A percentile compares a stretch with the other conserved stretches of the same genome.
Evolutionary conservation across 2,329 filamentous ascomycete species (phyloP).

Genomic region (Rhinocladiella similis): DNA sequence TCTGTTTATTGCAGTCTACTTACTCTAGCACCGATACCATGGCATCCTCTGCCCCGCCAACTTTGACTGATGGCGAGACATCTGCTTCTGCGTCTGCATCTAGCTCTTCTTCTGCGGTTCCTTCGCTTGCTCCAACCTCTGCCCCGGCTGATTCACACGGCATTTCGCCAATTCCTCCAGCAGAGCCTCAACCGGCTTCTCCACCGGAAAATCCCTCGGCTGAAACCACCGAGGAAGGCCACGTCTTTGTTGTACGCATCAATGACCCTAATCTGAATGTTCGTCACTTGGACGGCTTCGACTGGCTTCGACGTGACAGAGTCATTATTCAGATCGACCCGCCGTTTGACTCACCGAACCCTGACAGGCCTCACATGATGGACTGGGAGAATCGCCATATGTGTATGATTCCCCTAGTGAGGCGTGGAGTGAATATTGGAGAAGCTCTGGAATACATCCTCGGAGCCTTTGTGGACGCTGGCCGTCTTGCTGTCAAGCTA

Average conservation of each 20-base stretch:
- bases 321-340: slow-evolving; percentile 12
- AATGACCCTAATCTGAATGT: slow-evolving; percentile 7
- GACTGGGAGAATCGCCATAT: slow-evolving; percentile 1
- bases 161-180: neutral
- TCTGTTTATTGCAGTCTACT: neutral
- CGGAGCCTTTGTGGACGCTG: slow-evolving; percentile 6
- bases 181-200: neutral
- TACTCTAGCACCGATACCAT: neutral
- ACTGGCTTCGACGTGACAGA: slow-evolving; percentile 7
- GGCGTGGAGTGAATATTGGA: neutral
- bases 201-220: neutral
- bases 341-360: neutral
- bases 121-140: too few species aligned
- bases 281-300: slow-evolving; percentile 1
- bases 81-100: too few species aligned
- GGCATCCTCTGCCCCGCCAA: neutral
- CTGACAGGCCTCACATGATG: slow-evolving; percentile 3
- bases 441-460: slow-evolving; percentile 1
- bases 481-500: slow-evolving; percentile 6
- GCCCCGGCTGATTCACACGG: neutral
- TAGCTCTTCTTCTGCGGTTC: too few species aligned
- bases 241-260: slow-evolving; percentile 8
- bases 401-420: slow-evolving; percentile 7
- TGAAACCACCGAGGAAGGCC: neutral
- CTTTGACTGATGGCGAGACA: neutral